Evolutionary conservation across 768 basidiomycete species (phyloP).

Genomic region (Naematelia aurantialba): DNA sequence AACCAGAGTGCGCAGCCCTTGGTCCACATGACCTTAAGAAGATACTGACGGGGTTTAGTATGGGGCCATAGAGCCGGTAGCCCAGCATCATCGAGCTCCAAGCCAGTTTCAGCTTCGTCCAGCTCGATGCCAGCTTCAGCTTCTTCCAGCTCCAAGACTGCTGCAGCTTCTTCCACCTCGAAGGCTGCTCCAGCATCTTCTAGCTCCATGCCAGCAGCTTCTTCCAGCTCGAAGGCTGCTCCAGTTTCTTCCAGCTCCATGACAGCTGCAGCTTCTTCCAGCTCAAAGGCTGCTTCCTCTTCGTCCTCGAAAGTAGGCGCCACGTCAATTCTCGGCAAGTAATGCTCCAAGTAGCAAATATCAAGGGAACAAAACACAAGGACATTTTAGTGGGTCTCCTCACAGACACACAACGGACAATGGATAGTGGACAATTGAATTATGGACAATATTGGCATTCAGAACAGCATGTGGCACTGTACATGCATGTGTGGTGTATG

Average conservation of each 20-base stretch:
- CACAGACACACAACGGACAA: background rate
- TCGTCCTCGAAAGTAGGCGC: background rate
- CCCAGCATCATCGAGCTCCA: background rate
- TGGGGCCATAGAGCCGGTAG: background rate
- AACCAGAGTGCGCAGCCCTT: constrained; percentile 45
- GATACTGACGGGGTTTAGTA: background rate
- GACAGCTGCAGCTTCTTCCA: background rate
- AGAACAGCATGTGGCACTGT: background rate
- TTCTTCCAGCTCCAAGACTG: background rate
- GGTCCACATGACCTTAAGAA: background rate
- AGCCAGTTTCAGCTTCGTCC: background rate
- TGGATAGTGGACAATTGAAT: background rate
- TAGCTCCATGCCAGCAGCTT: background rate
- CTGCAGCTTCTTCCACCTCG: background rate
- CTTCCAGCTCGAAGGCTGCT: background rate
- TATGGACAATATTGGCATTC: background rate
- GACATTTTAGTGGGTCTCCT: too few relatives aligned
- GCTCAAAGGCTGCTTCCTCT: background rate
- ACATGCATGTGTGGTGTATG: background rate
- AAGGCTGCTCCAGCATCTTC: background rate
- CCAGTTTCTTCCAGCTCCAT: background rate
- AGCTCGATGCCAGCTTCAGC: background rate
- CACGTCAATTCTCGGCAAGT: too few relatives aligned
- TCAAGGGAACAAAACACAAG: too few relatives aligned
- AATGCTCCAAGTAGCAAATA: too few relatives aligned